A percentile compares a stretch with the other conserved stretches of the same genome.
phyloP scores from a whole-genome alignment of 768 basidiomycete genomes.

The Pleurotus tuber-regium region DNA sequence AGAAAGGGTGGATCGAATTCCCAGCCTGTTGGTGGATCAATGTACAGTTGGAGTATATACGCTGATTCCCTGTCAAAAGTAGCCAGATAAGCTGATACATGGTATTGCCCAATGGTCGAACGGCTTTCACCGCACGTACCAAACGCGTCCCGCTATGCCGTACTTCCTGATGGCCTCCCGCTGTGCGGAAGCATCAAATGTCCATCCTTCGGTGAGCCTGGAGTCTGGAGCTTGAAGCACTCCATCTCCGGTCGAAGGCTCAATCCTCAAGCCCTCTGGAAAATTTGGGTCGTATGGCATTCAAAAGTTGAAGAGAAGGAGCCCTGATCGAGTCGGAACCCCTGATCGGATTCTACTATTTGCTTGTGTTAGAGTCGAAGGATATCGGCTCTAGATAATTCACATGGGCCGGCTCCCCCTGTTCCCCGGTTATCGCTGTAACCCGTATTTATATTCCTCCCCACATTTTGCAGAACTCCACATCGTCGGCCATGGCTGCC shows the following conservation, averaged over 20 bases:
- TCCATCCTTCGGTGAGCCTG: slow-evolving; percentile 13
- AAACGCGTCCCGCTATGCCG: slow-evolving; percentile 84
- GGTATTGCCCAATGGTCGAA: neutral
- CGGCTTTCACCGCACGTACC: slow-evolving; percentile 40
- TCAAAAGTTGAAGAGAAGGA: neutral
- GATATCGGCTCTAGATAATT: slow-evolving; percentile 7
- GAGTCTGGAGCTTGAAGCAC: slow-evolving; percentile 15
- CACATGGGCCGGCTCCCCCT: slow-evolving; percentile 20
- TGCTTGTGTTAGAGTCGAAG: neutral
- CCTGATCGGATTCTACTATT: neutral
- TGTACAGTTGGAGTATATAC: slow-evolving; percentile 55
- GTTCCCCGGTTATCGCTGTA: slow-evolving; percentile 7
- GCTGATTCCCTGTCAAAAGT: slow-evolving; percentile 65
- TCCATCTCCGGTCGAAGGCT: slow-evolving; percentile 30
- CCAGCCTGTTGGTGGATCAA: slow-evolving; percentile 32
- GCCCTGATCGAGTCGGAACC: neutral
- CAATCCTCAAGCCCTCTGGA: slow-evolving; percentile 33
- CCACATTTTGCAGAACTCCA: slow-evolving; percentile 1
- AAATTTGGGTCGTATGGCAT: slow-evolving; percentile 34
- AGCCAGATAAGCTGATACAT: neutral
- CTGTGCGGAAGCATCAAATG: slow-evolving; percentile 41
- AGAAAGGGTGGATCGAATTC: slow-evolving; percentile 59
- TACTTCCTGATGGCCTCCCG: slow-evolving; percentile 61
- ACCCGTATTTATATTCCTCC: slow-evolving; percentile 7
- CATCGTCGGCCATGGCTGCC: slow-evolving; percentile 34